Conservation (phyloP, 164 flowering plant genomes). For the Akebia trifoliata region DNA sequence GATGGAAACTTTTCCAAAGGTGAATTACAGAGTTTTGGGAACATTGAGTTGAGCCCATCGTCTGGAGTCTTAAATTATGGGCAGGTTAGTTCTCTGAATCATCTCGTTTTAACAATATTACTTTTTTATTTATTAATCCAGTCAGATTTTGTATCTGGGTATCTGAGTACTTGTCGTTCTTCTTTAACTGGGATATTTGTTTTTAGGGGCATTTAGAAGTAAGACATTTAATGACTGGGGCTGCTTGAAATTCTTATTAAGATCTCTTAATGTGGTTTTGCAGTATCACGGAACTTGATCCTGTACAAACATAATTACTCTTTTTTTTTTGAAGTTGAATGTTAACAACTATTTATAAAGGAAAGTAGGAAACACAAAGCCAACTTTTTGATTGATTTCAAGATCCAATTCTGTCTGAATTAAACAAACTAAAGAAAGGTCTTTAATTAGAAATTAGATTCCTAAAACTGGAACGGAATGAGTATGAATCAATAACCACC, state of each 20-base stretch:
- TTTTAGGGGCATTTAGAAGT: neutral
- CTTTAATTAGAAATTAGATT: too few species aligned
- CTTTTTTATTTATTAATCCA: too few species aligned
- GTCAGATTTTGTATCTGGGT: too few species aligned
- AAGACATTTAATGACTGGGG: neutral
- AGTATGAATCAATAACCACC: too few species aligned
- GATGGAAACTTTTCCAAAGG: constrained; percentile 52
- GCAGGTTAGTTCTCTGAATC: constrained; percentile 40
- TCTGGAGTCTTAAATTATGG: constrained; percentile 77
- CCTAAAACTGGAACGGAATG: too few species aligned
- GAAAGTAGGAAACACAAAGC: neutral
- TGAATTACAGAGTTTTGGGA: constrained; percentile 57
- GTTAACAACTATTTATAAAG: neutral
- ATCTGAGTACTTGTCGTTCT: too few species aligned
- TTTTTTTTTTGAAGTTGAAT: neutral
- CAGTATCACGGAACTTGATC: neutral
- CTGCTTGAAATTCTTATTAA: neutral
- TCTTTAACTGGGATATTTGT: neutral
- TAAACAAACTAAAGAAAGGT: too few species aligned
- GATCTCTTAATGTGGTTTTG: neutral
- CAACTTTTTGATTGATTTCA: too few species aligned
- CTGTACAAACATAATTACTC: too few species aligned
- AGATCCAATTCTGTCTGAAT: too few species aligned
- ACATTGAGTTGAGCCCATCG: constrained; percentile 70
- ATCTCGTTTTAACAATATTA: neutral